Percentiles rank a stretch among this genome's conserved stretches.
Conservation (phyloP, 1,284 basidiomycete species). For the Albatrellus sp. region DNA sequence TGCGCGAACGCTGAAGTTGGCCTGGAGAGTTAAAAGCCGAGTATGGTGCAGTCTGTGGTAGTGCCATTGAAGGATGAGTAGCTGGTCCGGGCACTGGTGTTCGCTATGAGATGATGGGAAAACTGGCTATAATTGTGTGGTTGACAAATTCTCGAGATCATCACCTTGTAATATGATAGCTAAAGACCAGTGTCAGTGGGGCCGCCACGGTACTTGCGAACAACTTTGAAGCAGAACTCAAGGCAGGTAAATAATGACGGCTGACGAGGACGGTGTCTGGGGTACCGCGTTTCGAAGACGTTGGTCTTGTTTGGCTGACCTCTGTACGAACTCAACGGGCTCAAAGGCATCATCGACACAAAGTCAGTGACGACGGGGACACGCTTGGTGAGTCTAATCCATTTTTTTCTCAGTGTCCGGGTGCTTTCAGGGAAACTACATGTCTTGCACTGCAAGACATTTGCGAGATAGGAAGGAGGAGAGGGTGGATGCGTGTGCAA, state of each 20-base stretch:
- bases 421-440: conserved; percentile 8
- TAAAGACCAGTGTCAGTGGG: not conserved
- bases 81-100: too few species aligned
- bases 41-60: too few species aligned
- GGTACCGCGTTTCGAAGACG: not conserved
- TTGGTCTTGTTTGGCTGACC: conserved; percentile 10
- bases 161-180: not conserved
- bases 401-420: conserved; percentile 11
- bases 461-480: conserved; percentile 24
- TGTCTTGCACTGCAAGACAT: conserved; percentile 7
- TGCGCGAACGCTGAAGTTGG: too few species aligned
- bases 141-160: too few species aligned
- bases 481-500: conserved; percentile 27
- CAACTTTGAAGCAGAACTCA: too few species aligned
- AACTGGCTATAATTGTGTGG: too few species aligned
- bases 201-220: too few species aligned
- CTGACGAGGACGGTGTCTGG: conserved; percentile 1
- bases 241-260: not conserved
- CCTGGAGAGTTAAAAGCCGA: too few species aligned
- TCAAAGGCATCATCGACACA: conserved; percentile 6
- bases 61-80: too few species aligned
- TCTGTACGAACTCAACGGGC: not conserved
- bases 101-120: too few species aligned
- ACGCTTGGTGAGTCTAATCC: conserved; percentile 31
- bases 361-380: conserved; percentile 27